These are phyloP conservation scores for Fusarium sp. DNA, from an alignment of 2,329 filamentous ascomycete species.

Conservation along the genomic window DNA sequence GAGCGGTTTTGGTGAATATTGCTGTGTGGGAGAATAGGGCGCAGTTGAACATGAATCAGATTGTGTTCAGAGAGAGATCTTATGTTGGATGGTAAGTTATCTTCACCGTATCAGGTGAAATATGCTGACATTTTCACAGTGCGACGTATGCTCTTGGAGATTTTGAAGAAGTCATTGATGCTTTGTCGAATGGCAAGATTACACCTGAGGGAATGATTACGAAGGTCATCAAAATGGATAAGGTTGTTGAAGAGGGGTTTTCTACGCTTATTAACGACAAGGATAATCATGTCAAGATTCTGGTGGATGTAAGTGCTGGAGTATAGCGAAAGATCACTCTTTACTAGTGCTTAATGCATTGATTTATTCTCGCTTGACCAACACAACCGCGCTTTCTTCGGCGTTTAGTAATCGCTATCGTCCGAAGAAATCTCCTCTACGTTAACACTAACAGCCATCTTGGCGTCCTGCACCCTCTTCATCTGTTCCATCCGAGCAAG, in stretches of 20 bases:
- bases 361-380: not conserved
- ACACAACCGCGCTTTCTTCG: accelerated
- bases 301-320: conserved; percentile 17
- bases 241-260: conserved; percentile 23
- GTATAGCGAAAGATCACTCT: not conserved
- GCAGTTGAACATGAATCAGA: conserved; percentile 25
- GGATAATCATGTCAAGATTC: conserved; percentile 25
- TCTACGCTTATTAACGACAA: conserved; percentile 15
- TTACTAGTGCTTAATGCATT: not conserved
- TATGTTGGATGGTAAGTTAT: conserved; percentile 19
- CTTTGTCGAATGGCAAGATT: conserved; percentile 8
- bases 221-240: conserved; percentile 26
- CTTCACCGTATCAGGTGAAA: no score
- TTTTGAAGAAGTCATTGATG: conserved; percentile 25
- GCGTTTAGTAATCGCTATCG: not conserved
- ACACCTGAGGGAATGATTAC: conserved; percentile 19
- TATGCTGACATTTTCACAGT: not conserved
- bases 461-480: not conserved
- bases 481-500: not conserved
- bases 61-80: conserved; percentile 22
- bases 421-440: not conserved
- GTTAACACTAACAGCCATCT: not conserved
- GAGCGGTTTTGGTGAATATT: conserved; percentile 11
- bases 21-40: conserved; percentile 27
- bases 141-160: conserved; percentile 14